Evolutionary conservation across 768 basidiomycete species (phyloP).

Genomic region (Phaffia tasmanica): DNA sequence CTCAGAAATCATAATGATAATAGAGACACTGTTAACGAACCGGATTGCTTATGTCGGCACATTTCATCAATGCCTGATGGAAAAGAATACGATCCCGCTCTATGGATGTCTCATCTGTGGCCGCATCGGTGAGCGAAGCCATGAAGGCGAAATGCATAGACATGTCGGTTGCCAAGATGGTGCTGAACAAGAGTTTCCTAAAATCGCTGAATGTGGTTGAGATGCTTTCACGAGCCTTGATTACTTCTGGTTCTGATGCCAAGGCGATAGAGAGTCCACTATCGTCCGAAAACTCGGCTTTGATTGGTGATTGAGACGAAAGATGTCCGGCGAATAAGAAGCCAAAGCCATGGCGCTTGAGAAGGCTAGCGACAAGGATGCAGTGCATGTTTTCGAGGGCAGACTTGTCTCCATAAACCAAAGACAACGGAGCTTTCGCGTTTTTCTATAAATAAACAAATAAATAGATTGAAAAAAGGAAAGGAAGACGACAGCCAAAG

Average conservation of each 20-base stretch:
- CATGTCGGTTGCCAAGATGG: conserved; percentile 93
- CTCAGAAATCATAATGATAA: conserved; percentile 4
- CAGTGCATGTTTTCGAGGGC: conserved; percentile 85
- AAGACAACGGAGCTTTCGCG: conserved; percentile 74
- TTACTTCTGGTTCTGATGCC: no score
- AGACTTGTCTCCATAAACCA: conserved; percentile 78
- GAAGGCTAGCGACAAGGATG: conserved; percentile 62
- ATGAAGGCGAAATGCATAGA: conserved; percentile 78
- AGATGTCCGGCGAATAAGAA: conserved; percentile 34
- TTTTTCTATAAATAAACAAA: conserved; percentile 56
- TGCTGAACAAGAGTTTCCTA: conserved; percentile 63
- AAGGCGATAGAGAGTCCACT: background rate
- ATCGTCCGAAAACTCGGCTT: background rate
- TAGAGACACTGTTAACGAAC: conserved; percentile 50
- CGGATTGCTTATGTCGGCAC: conserved; percentile 97
- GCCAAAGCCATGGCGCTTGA: conserved; percentile 67
- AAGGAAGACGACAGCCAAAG: background rate
- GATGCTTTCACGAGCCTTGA: no score
- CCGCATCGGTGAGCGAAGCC: conserved; percentile 46
- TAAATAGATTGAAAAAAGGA: background rate
- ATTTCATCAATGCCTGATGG: conserved; percentile 88
- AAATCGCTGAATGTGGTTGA: no score
- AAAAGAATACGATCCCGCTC: conserved; percentile 52
- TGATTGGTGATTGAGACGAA: conserved; percentile 28
- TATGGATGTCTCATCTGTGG: conserved; percentile 8